These are phyloP conservation scores for Chaetomium strumarium DNA, from an alignment of 2,329 filamentous ascomycete species.

Conservation along the genomic window DNA sequence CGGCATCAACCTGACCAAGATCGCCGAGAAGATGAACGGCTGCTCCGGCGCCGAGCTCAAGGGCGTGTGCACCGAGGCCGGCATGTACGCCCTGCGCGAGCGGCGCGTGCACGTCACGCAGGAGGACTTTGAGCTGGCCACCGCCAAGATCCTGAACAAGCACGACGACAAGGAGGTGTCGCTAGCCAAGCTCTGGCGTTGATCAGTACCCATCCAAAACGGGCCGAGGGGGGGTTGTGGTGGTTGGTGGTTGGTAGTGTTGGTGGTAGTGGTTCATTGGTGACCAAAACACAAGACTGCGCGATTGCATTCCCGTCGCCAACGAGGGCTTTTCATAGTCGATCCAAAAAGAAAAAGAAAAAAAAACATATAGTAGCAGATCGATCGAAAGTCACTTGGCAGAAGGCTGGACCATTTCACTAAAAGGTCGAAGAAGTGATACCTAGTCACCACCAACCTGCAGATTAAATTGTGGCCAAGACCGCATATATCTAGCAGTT, in stretches of 20 bases:
- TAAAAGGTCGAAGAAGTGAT: too few species aligned
- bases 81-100: slow-evolving; percentile 96
- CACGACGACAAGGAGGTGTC: slow-evolving; percentile 97
- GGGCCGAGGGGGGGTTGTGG: not conserved
- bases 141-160: slow-evolving; percentile 99
- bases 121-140: slow-evolving; percentile 97
- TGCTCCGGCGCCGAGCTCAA: slow-evolving; percentile 97
- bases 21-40: slow-evolving; percentile 99
- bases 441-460: too few species aligned
- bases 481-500: too few species aligned
- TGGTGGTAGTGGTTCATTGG: not conserved
- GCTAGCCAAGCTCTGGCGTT: slow-evolving; percentile 69
- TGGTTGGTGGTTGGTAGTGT: not conserved
- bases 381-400: too few species aligned
- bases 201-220: not conserved
- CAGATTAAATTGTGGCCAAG: too few species aligned
- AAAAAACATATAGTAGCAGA: too few species aligned
- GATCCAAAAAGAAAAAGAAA: too few species aligned
- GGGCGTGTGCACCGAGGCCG: slow-evolving; percentile 96
- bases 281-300: not conserved
- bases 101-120: slow-evolving; percentile 96
- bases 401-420: too few species aligned
- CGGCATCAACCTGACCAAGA: slow-evolving; percentile 96
- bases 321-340: not conserved
- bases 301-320: not conserved